Base-by-base conservation (phyloP, 345 rosid species). In the Arabidopsis arenosa region DNA sequence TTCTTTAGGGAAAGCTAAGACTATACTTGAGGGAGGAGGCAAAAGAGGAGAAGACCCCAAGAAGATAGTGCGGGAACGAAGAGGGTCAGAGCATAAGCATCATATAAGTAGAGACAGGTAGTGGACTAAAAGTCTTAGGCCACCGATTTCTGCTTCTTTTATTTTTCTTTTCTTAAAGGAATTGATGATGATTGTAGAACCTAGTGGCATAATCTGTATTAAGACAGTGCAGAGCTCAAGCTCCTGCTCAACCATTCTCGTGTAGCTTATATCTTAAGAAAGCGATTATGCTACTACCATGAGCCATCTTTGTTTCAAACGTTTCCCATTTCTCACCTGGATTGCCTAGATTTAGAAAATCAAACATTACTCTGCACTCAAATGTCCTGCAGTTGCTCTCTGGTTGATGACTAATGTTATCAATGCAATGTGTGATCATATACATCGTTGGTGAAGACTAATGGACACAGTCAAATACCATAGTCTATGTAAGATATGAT, bases 31-130 rank as follows among this genome's bases (percentile, higher is more conserved):
- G 30, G 66, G 54, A 70, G 66, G 51, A 76, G 11, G 75, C 53
- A 64, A 45, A 70, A 63, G 53, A 36, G 59, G 23, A 63, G 67
- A 52, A 43, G 62, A 76, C 21, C 77, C 73, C 4, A 66, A 3
- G 63, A 78, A 66, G 77, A 53, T 72, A 41, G 76, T 66, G 32
- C 51, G 30, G 53, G 15, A 41, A 60, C 65, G 59, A 78, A 73
- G 45, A 59, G 44, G 41, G 4, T 65, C 72, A 28, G 72, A 67
- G 45, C 73, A 43, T 51, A 56, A 33, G 39, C 59, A 40, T 59
- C 62, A 78, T 56, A 56, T 43, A 70, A 76, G 76, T 61, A 70
- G 76, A 70, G 65, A 76, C 66, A 63, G 71, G 45, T 76, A 76
- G 63, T 60, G 70, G 43, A 53, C 40, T 52, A 62, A 49, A 76